Evolutionary conservation across 192 early-diverging fungal genomes (phyloP).

Genomic region (Neocallimastix lanati): DNA sequence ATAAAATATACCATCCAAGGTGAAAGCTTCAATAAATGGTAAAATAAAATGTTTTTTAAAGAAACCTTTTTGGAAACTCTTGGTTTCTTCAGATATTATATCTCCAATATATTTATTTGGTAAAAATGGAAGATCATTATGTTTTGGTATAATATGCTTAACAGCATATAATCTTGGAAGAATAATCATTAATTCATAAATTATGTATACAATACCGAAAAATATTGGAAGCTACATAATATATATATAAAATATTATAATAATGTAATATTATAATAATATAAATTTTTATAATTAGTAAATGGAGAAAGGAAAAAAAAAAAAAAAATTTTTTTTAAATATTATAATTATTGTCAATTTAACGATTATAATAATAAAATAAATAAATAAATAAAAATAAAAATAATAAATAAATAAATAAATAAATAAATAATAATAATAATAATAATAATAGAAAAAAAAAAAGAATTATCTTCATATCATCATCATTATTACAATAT

Average conservation of each 20-base stretch:
- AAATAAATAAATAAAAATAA: no score
- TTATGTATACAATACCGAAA: background rate
- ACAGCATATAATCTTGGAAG: background rate
- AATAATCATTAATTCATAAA: background rate
- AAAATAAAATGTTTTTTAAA: background rate
- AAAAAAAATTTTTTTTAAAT: no score
- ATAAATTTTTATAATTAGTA: no score
- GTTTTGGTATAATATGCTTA: background rate
- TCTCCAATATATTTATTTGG: background rate
- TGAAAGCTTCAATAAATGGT: background rate
- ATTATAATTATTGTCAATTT: no score
- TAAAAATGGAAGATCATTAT: background rate
- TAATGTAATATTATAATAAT: background rate
- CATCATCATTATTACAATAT: no score
- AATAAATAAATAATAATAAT: no score
- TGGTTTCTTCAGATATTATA: background rate
- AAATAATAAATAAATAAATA: no score
- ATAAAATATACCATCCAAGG: background rate
- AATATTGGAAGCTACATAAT: background rate
- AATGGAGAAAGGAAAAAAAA: no score
- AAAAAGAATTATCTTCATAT: no score
- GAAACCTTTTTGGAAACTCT: background rate
- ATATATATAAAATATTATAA: no score
- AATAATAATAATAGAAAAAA: no score
- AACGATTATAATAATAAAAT: no score